Conservation (phyloP, 148 eudicot species). For the Vaccinium vitisidaea region DNA sequence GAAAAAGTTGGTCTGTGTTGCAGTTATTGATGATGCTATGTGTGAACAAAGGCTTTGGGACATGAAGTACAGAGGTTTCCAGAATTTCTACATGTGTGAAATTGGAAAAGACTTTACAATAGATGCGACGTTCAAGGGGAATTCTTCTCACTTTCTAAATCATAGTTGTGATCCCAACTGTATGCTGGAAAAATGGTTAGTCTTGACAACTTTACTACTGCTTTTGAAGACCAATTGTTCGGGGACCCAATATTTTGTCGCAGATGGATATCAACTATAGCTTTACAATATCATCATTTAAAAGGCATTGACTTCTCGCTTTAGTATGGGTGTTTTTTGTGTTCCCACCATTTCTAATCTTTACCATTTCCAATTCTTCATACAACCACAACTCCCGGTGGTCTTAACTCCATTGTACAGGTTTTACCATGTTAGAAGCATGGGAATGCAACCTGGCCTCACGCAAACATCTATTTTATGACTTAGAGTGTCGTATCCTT, state of each 20-base stretch:
- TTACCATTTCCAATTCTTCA: not conserved
- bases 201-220: not conserved
- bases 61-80: constrained; percentile 53
- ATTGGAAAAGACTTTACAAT: constrained; percentile 81
- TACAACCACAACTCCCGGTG: not conserved
- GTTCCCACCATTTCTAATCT: not conserved
- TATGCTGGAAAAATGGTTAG: constrained; percentile 92
- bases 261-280: not conserved
- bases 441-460: not conserved
- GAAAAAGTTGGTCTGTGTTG: constrained; percentile 8
- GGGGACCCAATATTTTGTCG: not conserved
- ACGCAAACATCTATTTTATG: not conserved
- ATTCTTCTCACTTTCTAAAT: constrained; percentile 80
- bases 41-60: constrained; percentile 95
- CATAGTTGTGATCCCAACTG: constrained; percentile 98
- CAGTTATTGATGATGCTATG: constrained; percentile 80
- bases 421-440: not conserved
- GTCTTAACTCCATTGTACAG: not conserved
- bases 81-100: constrained; percentile 96
- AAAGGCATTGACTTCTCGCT: not conserved
- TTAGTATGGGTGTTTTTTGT: not conserved
- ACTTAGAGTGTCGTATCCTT: not conserved
- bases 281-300: not conserved
- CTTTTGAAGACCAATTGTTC: not conserved
- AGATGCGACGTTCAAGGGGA: constrained; percentile 80